Evolutionary conservation across 2,329 filamentous ascomycete genomes (phyloP).

Genomic region (Aspergillus sp.): DNA sequence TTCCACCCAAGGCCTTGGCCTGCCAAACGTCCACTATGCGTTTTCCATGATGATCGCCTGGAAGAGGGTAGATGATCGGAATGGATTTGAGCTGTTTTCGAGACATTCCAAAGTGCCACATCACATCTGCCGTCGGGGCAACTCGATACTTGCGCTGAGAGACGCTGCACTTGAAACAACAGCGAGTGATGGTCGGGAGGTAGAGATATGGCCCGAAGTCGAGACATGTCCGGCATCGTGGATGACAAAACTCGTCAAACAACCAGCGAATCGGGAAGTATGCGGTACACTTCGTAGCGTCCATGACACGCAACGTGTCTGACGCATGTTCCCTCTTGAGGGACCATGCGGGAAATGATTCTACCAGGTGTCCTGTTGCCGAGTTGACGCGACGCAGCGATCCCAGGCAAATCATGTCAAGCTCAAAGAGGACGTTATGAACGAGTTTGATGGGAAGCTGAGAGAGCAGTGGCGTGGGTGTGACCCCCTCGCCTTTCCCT

Average conservation of each 20-base stretch:
- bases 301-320: background rate
- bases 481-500: background rate
- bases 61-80: background rate
- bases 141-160: slow-evolving; percentile 2
- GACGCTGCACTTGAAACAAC: slow-evolving; percentile 9
- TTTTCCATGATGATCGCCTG: background rate
- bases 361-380: background rate
- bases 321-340: slow-evolving; percentile 3
- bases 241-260: slow-evolving; percentile 7
- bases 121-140: background rate
- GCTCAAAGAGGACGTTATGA: slow-evolving; percentile 4
- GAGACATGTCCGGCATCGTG: slow-evolving; percentile 8
- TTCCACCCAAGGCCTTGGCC: slow-evolving; percentile 1
- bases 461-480: background rate
- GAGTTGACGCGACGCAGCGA: slow-evolving; percentile 7
- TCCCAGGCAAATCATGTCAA: slow-evolving; percentile 5
- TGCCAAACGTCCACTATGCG: background rate
- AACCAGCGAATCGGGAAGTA: slow-evolving; percentile 7
- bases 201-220: slow-evolving; percentile 12
- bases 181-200: slow-evolving; percentile 7
- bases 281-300: slow-evolving; percentile 1
- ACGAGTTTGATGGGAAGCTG: slow-evolving; percentile 2
- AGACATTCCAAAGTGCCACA: slow-evolving; percentile 1
- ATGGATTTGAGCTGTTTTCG: background rate
- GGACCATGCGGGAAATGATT: slow-evolving; percentile 7